phyloP scores from a whole-genome alignment of 805 yeast genomes.

The Candida nanaspora region DNA sequence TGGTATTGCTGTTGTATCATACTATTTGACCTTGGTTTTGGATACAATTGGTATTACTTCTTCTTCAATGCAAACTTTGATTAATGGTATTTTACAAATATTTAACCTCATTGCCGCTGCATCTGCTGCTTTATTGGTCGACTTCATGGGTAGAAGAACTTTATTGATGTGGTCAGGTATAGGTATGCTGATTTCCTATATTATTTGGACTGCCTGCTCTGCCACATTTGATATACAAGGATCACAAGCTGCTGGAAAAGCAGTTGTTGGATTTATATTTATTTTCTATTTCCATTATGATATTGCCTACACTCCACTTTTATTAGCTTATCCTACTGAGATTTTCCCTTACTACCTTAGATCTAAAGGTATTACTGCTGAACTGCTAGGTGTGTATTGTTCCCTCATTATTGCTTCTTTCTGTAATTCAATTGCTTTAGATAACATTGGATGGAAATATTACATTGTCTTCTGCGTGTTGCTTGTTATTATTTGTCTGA shows the following conservation, averaged over 20 bases:
- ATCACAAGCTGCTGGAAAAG: conserved; percentile 20
- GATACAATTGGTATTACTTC: conserved; percentile 45
- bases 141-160: conserved; percentile 28
- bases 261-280: conserved; percentile 11
- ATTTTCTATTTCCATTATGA: conserved; percentile 31
- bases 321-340: conserved; percentile 51
- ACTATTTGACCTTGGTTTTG: conserved; percentile 39
- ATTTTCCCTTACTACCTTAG: conserved; percentile 52
- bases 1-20: conserved; percentile 43
- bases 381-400: conserved; percentile 9
- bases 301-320: conserved; percentile 38
- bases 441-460: conserved; percentile 29
- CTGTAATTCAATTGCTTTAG: conserved; percentile 29
- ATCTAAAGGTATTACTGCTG: conserved; percentile 53
- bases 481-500: conserved; percentile 16
- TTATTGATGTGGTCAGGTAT: conserved; percentile 27
- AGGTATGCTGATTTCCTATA: conserved; percentile 30
- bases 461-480: conserved; percentile 29
- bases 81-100: conserved; percentile 43
- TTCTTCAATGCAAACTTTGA: conserved; percentile 34
- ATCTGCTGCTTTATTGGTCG: conserved; percentile 22
- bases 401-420: conserved; percentile 14
- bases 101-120: conserved; percentile 33
- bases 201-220: conserved; percentile 39
- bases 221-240: conserved; percentile 35